Base-by-base conservation (phyloP, 306 rosid species). In the Acacia acuminata region DNA sequence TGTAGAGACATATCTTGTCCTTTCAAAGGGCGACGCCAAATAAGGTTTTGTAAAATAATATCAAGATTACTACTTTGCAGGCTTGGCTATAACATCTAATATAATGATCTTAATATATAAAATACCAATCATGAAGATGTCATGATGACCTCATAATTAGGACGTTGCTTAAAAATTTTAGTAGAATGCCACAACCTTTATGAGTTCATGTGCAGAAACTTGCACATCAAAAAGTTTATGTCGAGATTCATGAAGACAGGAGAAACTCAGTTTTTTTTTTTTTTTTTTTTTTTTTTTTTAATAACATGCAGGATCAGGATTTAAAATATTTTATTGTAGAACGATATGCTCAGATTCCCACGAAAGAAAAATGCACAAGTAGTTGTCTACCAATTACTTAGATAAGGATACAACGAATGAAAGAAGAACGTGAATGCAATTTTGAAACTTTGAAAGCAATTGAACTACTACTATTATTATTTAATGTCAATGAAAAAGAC, bases 321-420 rank as follows among this genome's bases (percentile, higher is more conserved):
- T 42, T 32, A 71, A 77, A 71, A 71, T 84, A 75, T 43, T 67
- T 74, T 79, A 56, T 47, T 19, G 70, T 13, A 64, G 70, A 64
- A 30, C 5, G 70, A 64, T 64, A 30, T 43, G 55, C 53, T 71
- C 16, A 12, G 48, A 75, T 75, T 58, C 43, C 16, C 55, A 19
- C 16, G 67, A 66, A 47, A 15, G 19, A 63, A 63, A 63, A 25
- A 38, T 70, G 71, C 55, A 42, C 25, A 12, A 51, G 20, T 70
- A 65, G 71, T 73, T 60, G 77, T 27, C 84, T 73, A 79, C 66
- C 77, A 67, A 24, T 67, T 72, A 44, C 69, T 19, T 22, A 56
- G 71, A 73, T 24, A 4, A 47, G 19, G 40, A 13, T 2, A 13
- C 40, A 25, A 12, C 12, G n/a, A 25, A 67, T 17, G 19, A 30